Conservation (phyloP, 2,329 filamentous ascomycete species). For the Paraconiothyrium brasiliense region DNA sequence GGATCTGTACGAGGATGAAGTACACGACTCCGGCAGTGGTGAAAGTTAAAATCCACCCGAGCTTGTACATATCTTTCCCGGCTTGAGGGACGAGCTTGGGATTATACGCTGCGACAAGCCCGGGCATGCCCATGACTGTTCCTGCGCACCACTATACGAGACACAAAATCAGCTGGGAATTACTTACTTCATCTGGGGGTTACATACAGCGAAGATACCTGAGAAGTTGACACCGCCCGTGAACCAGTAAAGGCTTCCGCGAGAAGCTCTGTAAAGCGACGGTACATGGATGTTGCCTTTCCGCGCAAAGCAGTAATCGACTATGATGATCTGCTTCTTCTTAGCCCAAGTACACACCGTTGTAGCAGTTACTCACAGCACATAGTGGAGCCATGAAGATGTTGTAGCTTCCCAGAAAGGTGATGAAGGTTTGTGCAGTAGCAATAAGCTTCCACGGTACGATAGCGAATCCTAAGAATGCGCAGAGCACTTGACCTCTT, state of each 20-base stretch:
- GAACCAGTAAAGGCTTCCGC: constrained; percentile 42
- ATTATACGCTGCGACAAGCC: constrained; percentile 42
- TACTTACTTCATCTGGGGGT: constrained; percentile 37
- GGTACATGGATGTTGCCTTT: constrained; percentile 55
- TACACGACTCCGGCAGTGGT: constrained; percentile 40
- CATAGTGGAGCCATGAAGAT: constrained; percentile 55
- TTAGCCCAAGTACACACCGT: background rate
- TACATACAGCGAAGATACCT: constrained; percentile 34
- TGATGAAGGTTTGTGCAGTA: constrained; percentile 53
- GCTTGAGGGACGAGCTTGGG: constrained; percentile 43
- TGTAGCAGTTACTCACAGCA: constrained; percentile 17
- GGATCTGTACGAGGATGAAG: constrained; percentile 27
- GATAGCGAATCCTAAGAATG: constrained; percentile 47
- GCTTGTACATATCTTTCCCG: constrained; percentile 48
- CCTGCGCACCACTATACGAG: constrained; percentile 32
- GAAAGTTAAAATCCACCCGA: constrained; percentile 44
- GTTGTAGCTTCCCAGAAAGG: constrained; percentile 54
- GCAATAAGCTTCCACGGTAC: constrained; percentile 57
- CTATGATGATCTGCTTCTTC: constrained; percentile 41
- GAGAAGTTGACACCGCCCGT: constrained; percentile 44
- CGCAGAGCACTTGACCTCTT: constrained; percentile 54
- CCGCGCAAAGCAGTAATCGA: constrained; percentile 52
- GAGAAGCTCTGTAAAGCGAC: constrained; percentile 41
- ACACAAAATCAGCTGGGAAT: background rate
- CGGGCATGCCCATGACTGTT: constrained; percentile 46